These are phyloP conservation scores for Fraxinus latifolia DNA, from an alignment of 305 asterid genomes.

Conservation along the genomic window DNA sequence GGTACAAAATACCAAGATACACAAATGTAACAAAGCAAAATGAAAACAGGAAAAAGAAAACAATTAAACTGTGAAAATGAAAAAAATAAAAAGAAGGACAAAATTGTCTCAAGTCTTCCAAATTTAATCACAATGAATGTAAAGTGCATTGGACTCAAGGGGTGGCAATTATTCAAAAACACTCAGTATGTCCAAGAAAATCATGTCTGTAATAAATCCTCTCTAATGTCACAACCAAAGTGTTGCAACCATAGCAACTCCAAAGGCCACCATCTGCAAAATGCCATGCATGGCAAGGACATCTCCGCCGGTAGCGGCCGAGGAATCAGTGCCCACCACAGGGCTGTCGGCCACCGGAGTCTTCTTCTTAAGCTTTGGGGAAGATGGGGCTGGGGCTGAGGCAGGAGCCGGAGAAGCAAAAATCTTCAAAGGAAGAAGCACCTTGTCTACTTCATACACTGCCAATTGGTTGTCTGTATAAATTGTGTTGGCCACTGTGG, in stretches of 20 bases:
- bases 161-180: conserved; percentile 16
- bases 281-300: conserved; percentile 29
- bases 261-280: conserved; percentile 7
- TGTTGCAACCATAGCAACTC: conserved; percentile 12
- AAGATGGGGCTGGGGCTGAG: conserved; percentile 25
- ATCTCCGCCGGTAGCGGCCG: conserved; percentile 24
- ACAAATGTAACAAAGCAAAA: neutral
- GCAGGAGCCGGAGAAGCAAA: conserved; percentile 39
- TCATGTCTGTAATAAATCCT: neutral
- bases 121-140: neutral
- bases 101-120: neutral
- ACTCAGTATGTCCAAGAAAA: conserved; percentile 7
- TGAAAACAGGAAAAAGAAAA: neutral
- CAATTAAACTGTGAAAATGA: neutral
- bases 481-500: conserved; percentile 35
- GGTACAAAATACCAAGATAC: conserved; percentile 2
- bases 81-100: neutral
- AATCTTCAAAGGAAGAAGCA: conserved; percentile 47
- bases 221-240: conserved; percentile 26
- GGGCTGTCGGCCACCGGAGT: conserved; percentile 26
- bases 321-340: conserved; percentile 16
- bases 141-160: neutral
- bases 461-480: conserved; percentile 43
- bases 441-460: conserved; percentile 39
- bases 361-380: conserved; percentile 17